Percentiles rank a stretch among this genome's conserved stretches.
These are phyloP conservation scores for Cronartium quercuum DNA, from an alignment of 1,284 basidiomycete species.

Conservation along the genomic window DNA sequence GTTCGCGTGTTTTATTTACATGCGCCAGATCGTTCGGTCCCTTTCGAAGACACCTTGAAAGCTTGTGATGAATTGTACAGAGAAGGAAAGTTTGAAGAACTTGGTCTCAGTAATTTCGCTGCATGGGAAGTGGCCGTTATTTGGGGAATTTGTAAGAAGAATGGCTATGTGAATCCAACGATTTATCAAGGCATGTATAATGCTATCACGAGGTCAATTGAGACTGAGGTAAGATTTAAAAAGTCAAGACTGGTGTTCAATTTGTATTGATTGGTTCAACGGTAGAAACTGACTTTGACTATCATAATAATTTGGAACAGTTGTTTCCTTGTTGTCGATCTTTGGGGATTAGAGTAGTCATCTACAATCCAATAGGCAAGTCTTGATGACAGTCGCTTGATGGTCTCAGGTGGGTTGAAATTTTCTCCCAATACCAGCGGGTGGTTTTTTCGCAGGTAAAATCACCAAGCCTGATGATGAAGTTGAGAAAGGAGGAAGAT, in stretches of 20 bases:
- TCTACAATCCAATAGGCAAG: slow-evolving; percentile 23
- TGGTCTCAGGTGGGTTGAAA: neutral
- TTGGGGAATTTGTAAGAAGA: slow-evolving; percentile 38
- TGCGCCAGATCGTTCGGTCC: slow-evolving; percentile 34
- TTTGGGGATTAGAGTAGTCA: slow-evolving; percentile 8
- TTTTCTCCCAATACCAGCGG: neutral
- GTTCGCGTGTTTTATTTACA: slow-evolving; percentile 33
- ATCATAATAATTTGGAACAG: neutral
- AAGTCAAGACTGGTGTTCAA: too few relatives aligned
- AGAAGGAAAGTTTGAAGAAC: slow-evolving; percentile 38
- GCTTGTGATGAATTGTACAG: slow-evolving; percentile 36
- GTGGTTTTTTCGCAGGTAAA: slow-evolving; percentile 22
- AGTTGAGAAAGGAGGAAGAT: neutral
- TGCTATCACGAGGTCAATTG: slow-evolving; percentile 53
- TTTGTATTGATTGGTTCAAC: too few relatives aligned
- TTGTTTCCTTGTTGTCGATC: slow-evolving; percentile 14
- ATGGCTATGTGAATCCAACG: slow-evolving; percentile 35
- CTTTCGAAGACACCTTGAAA: slow-evolving; percentile 13
- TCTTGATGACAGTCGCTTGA: too few relatives aligned
- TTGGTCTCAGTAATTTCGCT: slow-evolving; percentile 17
- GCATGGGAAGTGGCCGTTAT: slow-evolving; percentile 43
- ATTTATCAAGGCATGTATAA: slow-evolving; percentile 46
- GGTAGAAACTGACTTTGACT: neutral
- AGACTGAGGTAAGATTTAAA: slow-evolving; percentile 56
- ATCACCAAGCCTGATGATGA: neutral